Evolutionary conservation across 768 basidiomycete species (phyloP).

Genomic region (Boletus rubroflammeus): DNA sequence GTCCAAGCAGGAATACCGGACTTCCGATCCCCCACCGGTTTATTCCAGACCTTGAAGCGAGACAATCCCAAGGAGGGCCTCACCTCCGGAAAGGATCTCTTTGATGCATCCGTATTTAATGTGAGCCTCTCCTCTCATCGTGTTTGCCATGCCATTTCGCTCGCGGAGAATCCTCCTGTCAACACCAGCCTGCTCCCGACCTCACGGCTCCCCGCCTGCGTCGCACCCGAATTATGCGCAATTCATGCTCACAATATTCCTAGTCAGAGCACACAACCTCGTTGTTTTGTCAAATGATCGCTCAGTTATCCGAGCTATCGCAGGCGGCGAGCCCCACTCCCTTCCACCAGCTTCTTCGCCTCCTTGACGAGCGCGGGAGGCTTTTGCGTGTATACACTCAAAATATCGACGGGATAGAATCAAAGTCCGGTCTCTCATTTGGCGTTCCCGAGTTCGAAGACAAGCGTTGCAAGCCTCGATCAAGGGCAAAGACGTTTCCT

Average conservation of each 20-base stretch:
- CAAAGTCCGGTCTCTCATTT: conserved; percentile 80
- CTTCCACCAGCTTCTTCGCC: conserved; percentile 73
- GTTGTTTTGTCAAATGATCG: conserved; percentile 87
- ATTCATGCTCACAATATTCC: conserved; percentile 20
- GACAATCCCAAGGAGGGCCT: conserved; percentile 72
- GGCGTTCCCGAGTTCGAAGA: conserved; percentile 73
- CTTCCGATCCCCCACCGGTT: conserved; percentile 76
- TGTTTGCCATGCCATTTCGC: conserved; percentile 3
- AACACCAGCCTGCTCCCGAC: neutral
- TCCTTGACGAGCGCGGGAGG: conserved; percentile 70
- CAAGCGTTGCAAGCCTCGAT: conserved; percentile 51
- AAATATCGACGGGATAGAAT: conserved; percentile 89
- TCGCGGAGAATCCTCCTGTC: neutral
- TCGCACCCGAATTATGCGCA: neutral
- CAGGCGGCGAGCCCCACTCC: conserved; percentile 70
- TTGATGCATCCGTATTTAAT: conserved; percentile 86
- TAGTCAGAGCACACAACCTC: conserved; percentile 74
- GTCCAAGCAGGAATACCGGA: conserved; percentile 88
- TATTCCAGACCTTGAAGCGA: conserved; percentile 74
- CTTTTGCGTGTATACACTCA: conserved; percentile 89
- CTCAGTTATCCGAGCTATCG: conserved; percentile 71
- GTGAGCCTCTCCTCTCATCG: conserved; percentile 40
- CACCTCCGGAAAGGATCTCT: conserved; percentile 80
- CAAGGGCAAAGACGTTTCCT: conserved; percentile 39
- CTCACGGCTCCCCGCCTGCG: neutral